These are phyloP conservation scores for Arthromyces matolae DNA, from an alignment of 768 basidiomycete genomes.

Conservation along the genomic window DNA sequence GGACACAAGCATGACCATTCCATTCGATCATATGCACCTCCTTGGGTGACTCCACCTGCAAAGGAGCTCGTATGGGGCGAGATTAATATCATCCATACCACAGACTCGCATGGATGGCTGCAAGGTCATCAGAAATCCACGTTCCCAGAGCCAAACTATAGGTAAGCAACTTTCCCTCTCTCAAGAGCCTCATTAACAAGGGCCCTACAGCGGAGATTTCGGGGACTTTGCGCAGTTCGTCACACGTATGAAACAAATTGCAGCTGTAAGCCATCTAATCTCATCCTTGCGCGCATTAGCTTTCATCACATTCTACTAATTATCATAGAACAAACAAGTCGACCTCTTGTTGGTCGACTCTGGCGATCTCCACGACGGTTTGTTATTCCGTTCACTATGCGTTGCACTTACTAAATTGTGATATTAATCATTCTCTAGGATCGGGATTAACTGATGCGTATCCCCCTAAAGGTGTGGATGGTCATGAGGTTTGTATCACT, in stretches of 20 bases:
- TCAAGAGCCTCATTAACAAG: neutral
- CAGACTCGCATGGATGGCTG: constrained; percentile 69
- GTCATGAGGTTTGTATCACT: constrained; percentile 52
- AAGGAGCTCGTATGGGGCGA: constrained; percentile 80
- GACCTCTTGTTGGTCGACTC: constrained; percentile 82
- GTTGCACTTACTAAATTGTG: no score
- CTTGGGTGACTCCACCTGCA: constrained; percentile 50
- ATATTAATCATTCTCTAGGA: no score
- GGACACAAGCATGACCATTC: constrained; percentile 27
- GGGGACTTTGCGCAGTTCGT: constrained; percentile 85
- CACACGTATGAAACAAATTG: constrained; percentile 71
- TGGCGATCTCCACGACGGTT: constrained; percentile 77
- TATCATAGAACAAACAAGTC: constrained; percentile 63
- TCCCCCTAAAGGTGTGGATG: constrained; percentile 67
- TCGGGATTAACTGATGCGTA: constrained; percentile 78
- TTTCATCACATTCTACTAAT: no score
- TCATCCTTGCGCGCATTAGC: no score
- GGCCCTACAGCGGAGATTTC: constrained; percentile 42
- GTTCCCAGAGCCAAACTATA: constrained; percentile 75
- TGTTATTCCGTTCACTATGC: no score
- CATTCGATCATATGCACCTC: constrained; percentile 34
- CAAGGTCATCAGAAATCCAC: constrained; percentile 75
- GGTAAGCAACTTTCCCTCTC: constrained; percentile 2
- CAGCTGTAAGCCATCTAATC: constrained; percentile 31
- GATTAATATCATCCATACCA: constrained; percentile 82